Evolutionary conservation across 768 basidiomycete genomes (phyloP).

Genomic region (Pisolithus orientalis): DNA sequence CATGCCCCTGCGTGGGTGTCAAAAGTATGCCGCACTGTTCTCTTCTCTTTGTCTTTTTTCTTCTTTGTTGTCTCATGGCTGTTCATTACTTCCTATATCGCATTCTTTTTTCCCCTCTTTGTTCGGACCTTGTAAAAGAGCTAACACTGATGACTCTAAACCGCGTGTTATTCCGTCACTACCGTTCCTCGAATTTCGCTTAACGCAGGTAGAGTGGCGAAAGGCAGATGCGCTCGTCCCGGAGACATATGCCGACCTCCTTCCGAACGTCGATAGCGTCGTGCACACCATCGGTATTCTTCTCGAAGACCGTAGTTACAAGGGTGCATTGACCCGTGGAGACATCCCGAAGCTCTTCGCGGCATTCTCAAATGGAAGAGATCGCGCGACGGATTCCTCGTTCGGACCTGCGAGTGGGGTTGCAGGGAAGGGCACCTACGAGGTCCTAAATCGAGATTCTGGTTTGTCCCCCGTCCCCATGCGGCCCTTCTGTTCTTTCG

Average conservation of each 20-base stretch:
- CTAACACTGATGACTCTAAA: not conserved
- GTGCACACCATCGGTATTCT: constrained; percentile 94
- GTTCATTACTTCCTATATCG: not conserved
- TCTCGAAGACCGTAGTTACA: constrained; percentile 77
- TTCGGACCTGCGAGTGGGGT: constrained; percentile 39
- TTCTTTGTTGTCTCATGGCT: constrained; percentile 1
- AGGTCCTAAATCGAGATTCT: constrained; percentile 81
- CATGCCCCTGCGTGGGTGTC: constrained; percentile 83
- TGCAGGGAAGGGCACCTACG: constrained; percentile 47
- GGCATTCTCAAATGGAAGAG: constrained; percentile 38
- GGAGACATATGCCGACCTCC: constrained; percentile 59
- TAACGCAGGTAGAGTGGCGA: constrained; percentile 77
- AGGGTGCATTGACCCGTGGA: constrained; percentile 57
- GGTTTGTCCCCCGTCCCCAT: constrained; percentile 48
- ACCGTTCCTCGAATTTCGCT: not conserved
- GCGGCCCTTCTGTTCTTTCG: not conserved
- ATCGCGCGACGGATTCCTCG: constrained; percentile 38
- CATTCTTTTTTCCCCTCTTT: not conserved
- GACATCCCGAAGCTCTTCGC: constrained; percentile 46
- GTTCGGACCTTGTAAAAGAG: not conserved
- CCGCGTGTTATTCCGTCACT: not conserved
- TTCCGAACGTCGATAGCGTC: constrained; percentile 65
- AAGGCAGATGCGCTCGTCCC: constrained; percentile 78
- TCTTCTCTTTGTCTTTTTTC: not conserved
- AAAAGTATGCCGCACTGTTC: constrained; percentile 42